Percentiles rank a stretch among this genome's conserved stretches.
phyloP scores from a whole-genome alignment of 495 filamentous ascomycete genomes.

The Aspergillus steynii region DNA sequence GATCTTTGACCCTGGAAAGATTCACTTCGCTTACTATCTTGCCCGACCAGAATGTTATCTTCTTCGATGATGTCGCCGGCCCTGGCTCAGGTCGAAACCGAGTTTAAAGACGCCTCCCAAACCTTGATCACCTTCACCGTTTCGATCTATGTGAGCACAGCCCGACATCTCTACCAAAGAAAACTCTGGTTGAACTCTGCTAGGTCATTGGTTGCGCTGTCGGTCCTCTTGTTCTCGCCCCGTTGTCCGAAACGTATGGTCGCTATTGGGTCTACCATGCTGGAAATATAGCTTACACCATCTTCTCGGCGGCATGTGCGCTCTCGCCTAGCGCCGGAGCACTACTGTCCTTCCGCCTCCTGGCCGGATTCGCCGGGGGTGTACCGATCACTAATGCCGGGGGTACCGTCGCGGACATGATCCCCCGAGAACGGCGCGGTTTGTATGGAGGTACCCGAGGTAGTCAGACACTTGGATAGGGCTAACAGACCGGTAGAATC shows the following conservation, averaged over 20 bases:
- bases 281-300: neutral
- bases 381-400: neutral
- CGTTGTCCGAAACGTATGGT: neutral
- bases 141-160: neutral
- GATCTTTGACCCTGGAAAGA: neutral
- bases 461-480: too few relatives aligned
- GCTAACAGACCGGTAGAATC: neutral
- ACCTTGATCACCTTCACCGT: neutral
- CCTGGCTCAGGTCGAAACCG: neutral
- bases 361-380: neutral
- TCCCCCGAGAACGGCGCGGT: neutral
- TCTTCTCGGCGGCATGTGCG: neutral
- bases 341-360: neutral
- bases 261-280: neutral
- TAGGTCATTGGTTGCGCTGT: neutral
- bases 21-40: neutral
- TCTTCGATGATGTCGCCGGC: neutral
- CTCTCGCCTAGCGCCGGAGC: neutral
- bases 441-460: neutral
- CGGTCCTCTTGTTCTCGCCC: neutral
- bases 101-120: neutral
- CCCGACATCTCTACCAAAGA: neutral
- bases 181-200: neutral
- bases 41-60: neutral
- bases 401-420: neutral